Evolutionary conservation across 305 asterid genomes (phyloP), one percentile per base, ranked within the genome.

Genomic region (Solanum chacoense): DNA sequence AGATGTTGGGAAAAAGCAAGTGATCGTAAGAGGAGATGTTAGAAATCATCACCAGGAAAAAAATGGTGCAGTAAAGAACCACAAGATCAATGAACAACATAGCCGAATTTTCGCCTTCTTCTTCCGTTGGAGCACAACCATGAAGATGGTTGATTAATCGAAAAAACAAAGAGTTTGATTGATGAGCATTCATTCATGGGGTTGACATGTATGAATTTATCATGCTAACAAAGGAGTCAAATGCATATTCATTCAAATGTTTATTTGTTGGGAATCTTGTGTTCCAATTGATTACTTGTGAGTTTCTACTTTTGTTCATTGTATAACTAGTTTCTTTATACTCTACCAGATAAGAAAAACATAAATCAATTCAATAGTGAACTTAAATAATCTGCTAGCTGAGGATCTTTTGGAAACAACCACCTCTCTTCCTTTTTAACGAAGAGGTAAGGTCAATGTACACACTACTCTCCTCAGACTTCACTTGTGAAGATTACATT

Each of bases 11-110:
- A 91, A 73, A 67, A 78, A 88, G 36, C 86, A 87, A 71, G 91
- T 88, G 35, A 87, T 26, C 11, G 88, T 89, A 4, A 90, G 31
- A 74, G 91, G 91, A 72, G 90, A 71, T 29, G 18, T 75, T 78
- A 88, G 65, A 34, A 72, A 72, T 18, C 28, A 71, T 59, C 69
- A 28, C 45, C 84, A 28, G 10, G 36, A 28, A 24, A 42, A 38
- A 16, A 1, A 38, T 14, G 50, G 16, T 20, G 22, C 29, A 20
- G 31, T 55, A 12, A 38, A 36, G 88, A 83, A 2, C 89, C 80
- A 40, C 20, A 31, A 50, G 87, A 83, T 29, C 42, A 31, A 83
- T 14, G 74, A 83, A 6, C 69, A 55, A 31, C 73, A 83, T 31
- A 83, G 87, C 87, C 42, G 12, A 18, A 31, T 83, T 55, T 83